Evolutionary conservation across 768 basidiomycete genomes (phyloP).

Genomic region (Tricholoma saponaceum): DNA sequence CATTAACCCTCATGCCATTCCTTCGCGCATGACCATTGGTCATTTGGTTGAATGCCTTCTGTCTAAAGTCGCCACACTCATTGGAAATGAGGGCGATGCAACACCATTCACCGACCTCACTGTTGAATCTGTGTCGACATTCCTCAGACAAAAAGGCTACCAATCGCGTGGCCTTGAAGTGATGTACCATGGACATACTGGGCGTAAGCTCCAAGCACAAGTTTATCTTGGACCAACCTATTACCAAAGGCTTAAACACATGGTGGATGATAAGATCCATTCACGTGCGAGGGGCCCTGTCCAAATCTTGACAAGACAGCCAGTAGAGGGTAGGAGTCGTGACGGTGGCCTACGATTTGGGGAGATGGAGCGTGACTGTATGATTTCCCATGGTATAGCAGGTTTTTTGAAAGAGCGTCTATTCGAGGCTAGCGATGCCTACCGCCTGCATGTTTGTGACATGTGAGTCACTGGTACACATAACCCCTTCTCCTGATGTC

Average conservation of each 20-base stretch:
- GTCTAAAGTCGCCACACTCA: constrained; percentile 93
- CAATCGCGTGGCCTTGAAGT: constrained; percentile 96
- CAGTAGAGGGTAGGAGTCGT: constrained; percentile 97
- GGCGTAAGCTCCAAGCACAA: constrained; percentile 96
- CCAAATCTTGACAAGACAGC: constrained; percentile 95
- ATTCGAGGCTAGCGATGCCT: constrained; percentile 90
- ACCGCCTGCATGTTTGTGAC: constrained; percentile 93
- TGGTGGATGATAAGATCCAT: constrained; percentile 99
- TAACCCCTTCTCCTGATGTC: neutral
- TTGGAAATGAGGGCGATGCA: constrained; percentile 96
- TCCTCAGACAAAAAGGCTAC: constrained; percentile 86
- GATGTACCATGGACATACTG: constrained; percentile 99
- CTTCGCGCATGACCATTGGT: constrained; percentile 99
- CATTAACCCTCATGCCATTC: constrained; percentile 99
- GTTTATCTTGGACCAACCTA: constrained; percentile 98
- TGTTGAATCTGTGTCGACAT: constrained; percentile 94
- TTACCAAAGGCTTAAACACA: constrained; percentile 98
- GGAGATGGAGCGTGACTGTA: constrained; percentile 99
- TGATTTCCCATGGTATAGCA: constrained; percentile 99
- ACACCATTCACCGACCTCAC: constrained; percentile 98
- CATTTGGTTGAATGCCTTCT: constrained; percentile 98
- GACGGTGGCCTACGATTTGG: constrained; percentile 99
- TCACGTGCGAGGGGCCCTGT: constrained; percentile 96
- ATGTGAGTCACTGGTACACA: constrained; percentile 56
- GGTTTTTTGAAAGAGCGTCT: constrained; percentile 97